Percentiles rank a stretch among this genome's conserved stretches.
phyloP scores from a whole-genome alignment of 2,329 filamentous ascomycete genomes.

The Ophiostoma himal-ulmi region DNA sequence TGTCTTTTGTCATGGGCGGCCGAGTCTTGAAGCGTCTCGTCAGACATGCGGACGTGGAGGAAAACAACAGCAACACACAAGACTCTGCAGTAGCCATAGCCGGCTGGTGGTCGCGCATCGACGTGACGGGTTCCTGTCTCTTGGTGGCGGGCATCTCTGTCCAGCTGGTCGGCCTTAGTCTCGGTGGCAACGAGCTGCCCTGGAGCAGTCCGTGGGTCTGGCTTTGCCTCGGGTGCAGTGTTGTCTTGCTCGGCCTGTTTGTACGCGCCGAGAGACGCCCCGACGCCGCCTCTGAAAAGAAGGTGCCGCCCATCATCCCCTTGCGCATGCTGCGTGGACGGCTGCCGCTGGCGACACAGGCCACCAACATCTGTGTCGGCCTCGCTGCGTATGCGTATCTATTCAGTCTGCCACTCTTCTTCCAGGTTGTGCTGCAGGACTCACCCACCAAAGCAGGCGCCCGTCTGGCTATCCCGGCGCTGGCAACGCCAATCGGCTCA shows the following conservation, averaged over 20 bases:
- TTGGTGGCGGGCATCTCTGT: conserved; percentile 53
- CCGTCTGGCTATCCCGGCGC: background rate
- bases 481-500: background rate
- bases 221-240: conserved; percentile 39
- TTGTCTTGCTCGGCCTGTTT: conserved; percentile 34
- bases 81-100: background rate
- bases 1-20: background rate
- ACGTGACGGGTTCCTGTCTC: conserved; percentile 34
- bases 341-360: conserved; percentile 49
- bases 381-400: conserved; percentile 53
- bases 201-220: conserved; percentile 49
- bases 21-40: background rate
- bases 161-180: conserved; percentile 50
- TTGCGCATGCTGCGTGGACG: conserved; percentile 49
- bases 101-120: background rate
- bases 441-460: background rate
- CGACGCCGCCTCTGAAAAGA: conserved; percentile 34
- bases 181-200: conserved; percentile 51
- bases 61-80: background rate
- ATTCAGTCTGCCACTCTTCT: background rate
- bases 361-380: conserved; percentile 55
- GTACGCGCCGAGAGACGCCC: conserved; percentile 32
- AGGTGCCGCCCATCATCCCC: conserved; percentile 44
- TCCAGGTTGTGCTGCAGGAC: background rate
- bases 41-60: background rate